Conservation (phyloP, 495 filamentous ascomycete species). For the Cercophora scortea region DNA sequence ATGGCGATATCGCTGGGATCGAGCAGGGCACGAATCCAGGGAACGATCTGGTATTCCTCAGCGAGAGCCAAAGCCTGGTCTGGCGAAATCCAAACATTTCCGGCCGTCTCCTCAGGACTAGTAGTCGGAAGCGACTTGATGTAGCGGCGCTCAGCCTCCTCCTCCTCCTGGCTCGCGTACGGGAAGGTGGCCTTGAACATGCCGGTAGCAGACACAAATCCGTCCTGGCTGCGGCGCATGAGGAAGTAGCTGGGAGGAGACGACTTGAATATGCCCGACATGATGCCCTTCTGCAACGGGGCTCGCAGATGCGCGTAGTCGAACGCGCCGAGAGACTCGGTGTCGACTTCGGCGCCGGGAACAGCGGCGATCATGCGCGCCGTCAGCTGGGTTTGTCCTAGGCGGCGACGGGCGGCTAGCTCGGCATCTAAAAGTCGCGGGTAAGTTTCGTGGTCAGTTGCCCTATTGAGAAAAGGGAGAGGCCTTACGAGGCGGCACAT, state of each 20-base stretch:
- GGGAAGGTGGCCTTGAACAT: slow-evolving; percentile 99
- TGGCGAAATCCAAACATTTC: slow-evolving; percentile 93
- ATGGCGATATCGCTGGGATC: slow-evolving; percentile 61
- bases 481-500: slow-evolving; percentile 55
- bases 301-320: slow-evolving; percentile 94
- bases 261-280: slow-evolving; percentile 84
- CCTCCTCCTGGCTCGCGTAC: slow-evolving; percentile 77
- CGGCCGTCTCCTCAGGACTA: slow-evolving; percentile 84
- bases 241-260: slow-evolving; percentile 88
- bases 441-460: slow-evolving; percentile 16
- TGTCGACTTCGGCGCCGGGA: slow-evolving; percentile 60
- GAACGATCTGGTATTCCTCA: slow-evolving; percentile 66
- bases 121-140: slow-evolving; percentile 72
- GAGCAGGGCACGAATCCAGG: slow-evolving; percentile 85
- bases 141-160: slow-evolving; percentile 77
- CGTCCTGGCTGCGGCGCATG: slow-evolving; percentile 94
- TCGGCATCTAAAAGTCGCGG: slow-evolving; percentile 57
- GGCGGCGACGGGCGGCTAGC: slow-evolving; percentile 73
- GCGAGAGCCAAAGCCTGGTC: slow-evolving; percentile 74
- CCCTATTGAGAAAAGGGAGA: slow-evolving; percentile 4
- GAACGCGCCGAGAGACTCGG: slow-evolving; percentile 69
- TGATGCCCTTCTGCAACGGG: slow-evolving; percentile 79
- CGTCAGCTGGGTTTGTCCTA: slow-evolving; percentile 84
- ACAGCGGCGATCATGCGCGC: slow-evolving; percentile 63
- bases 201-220: slow-evolving; percentile 89